A percentile compares a stretch with the other conserved stretches of the same genome.
These are phyloP conservation scores for Saccharomyces hybrid DNA, from an alignment of 1,139 yeast genomes.

Conservation along the genomic window DNA sequence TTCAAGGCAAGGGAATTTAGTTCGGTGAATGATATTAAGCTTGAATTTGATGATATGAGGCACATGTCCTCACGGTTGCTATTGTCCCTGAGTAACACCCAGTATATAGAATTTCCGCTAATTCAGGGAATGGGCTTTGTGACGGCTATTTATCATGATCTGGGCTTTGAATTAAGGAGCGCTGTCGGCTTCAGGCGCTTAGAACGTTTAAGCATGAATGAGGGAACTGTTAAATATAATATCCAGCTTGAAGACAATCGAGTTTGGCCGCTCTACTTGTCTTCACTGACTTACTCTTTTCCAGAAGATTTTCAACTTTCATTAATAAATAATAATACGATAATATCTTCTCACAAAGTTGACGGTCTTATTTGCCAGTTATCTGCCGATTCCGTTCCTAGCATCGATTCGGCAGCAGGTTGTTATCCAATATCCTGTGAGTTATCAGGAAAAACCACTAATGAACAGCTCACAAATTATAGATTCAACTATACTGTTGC, in stretches of 20 bases:
- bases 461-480: constrained; percentile 31
- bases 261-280: constrained; percentile 43
- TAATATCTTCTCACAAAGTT: constrained; percentile 36
- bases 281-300: constrained; percentile 31
- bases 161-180: constrained; percentile 50
- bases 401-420: constrained; percentile 49
- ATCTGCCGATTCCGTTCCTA: constrained; percentile 33
- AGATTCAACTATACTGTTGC: constrained; percentile 33
- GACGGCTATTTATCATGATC: constrained; percentile 50
- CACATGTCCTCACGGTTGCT: constrained; percentile 31
- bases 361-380: constrained; percentile 34
- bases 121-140: constrained; percentile 70
- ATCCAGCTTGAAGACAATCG: constrained; percentile 36
- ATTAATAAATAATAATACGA: constrained; percentile 45
- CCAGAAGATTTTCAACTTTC: constrained; percentile 32
- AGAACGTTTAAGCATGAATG: constrained; percentile 16
- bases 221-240: constrained; percentile 33
- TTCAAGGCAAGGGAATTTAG: constrained; percentile 33
- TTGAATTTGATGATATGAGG: constrained; percentile 27
- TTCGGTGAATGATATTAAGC: constrained; percentile 14
- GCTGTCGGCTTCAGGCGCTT: constrained; percentile 56
- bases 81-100: constrained; percentile 18
- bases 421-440: constrained; percentile 35
- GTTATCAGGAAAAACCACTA: constrained; percentile 21
- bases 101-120: constrained; percentile 33